Percentiles rank a stretch among this genome's conserved stretches.
Conservation (phyloP, 2,329 filamentous ascomycete genomes). For the Dactylellina leptospora region DNA sequence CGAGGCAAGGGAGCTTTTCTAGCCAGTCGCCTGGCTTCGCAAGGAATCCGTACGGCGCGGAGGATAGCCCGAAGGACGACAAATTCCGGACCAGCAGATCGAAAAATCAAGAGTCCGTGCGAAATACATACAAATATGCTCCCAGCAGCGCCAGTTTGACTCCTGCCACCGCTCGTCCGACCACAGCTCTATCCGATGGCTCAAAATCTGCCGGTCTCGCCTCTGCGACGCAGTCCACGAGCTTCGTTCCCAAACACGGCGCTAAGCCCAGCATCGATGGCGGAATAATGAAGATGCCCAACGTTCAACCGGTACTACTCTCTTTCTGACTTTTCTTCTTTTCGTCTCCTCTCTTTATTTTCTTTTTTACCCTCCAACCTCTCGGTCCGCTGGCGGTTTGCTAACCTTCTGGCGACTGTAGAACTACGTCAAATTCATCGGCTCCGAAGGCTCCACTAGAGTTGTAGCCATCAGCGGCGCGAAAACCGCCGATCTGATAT, state of each 20-base stretch:
- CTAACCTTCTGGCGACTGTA: constrained; percentile 50
- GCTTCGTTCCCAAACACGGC: constrained; percentile 37
- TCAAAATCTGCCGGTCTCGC: constrained; percentile 39
- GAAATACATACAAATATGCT: constrained; percentile 37
- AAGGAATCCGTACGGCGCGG: constrained; percentile 32
- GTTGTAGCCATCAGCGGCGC: constrained; percentile 93
- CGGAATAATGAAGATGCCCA: constrained; percentile 57
- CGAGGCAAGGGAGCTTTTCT: constrained; percentile 40
- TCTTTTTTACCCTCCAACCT: background rate
- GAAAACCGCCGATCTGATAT: constrained; percentile 90
- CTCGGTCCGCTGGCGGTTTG: constrained; percentile 42
- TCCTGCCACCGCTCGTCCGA: constrained; percentile 15
- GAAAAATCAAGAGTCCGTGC: constrained; percentile 14
- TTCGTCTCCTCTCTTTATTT: constrained; percentile 21
- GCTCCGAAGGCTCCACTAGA: constrained; percentile 85
- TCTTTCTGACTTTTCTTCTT: constrained; percentile 32
- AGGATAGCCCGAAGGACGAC: constrained; percentile 51
- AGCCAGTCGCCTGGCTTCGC: constrained; percentile 34
- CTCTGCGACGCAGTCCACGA: constrained; percentile 25
- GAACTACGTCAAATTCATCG: constrained; percentile 58
- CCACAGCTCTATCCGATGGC: constrained; percentile 39
- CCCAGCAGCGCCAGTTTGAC: constrained; percentile 14
- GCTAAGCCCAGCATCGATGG: constrained; percentile 55
- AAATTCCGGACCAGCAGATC: constrained; percentile 37
- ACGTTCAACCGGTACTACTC: constrained; percentile 56